Evolutionary conservation across 345 rosid genomes (phyloP).

Genomic region (Pugionium dolabratum): DNA sequence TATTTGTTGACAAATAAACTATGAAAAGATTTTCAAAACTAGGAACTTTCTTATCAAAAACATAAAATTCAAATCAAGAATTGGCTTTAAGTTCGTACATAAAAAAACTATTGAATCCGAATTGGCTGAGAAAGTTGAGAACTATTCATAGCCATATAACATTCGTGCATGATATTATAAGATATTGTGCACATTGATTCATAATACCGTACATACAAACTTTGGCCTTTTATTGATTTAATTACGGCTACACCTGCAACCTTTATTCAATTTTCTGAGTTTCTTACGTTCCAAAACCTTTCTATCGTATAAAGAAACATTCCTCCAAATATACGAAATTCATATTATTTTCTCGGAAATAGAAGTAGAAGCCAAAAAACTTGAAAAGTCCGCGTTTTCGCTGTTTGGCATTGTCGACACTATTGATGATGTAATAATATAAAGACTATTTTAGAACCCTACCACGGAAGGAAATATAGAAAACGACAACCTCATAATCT

Average conservation of each 20-base stretch:
- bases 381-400: constrained; percentile 18
- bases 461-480: constrained; percentile 32
- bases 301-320: not conserved
- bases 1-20: no score
- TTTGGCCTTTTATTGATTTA: constrained; percentile 2
- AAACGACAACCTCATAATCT: constrained; percentile 26
- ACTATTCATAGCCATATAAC: not conserved
- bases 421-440: constrained; percentile 27
- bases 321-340: constrained; percentile 6
- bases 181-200: constrained; percentile 5
- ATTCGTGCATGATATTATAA: not conserved
- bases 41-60: no score
- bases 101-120: no score
- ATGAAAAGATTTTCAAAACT: no score
- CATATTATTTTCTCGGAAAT: constrained; percentile 1
- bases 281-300: constrained; percentile 2
- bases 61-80: no score
- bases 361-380: constrained; percentile 5
- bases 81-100: no score
- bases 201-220: constrained; percentile 2
- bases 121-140: no score
- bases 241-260: constrained; percentile 7
- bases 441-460: constrained; percentile 24
- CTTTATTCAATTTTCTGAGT: constrained; percentile 5
- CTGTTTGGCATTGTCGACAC: constrained; percentile 30